phyloP scores from a whole-genome alignment of 805 yeast genomes.

The Candida nonsorbophila region DNA sequence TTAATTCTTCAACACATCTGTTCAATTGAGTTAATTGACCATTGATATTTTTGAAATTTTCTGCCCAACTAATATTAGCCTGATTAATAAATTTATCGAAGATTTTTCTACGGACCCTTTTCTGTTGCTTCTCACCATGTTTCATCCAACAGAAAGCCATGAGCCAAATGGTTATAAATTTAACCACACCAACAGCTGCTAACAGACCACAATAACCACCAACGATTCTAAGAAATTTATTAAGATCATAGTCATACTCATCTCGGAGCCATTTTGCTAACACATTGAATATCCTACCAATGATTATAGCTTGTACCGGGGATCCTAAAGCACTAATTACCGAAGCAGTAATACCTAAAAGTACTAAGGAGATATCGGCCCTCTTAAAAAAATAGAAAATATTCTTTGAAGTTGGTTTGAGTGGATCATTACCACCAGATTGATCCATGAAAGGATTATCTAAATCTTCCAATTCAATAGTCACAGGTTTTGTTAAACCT shows the following conservation, averaged over 20 bases:
- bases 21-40: slow-evolving; percentile 65
- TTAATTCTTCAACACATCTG: slow-evolving; percentile 68
- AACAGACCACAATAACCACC: slow-evolving; percentile 24
- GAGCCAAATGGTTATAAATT: slow-evolving; percentile 40
- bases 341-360: slow-evolving; percentile 32
- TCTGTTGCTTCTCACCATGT: slow-evolving; percentile 68
- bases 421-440: no score
- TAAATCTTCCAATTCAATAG: no score
- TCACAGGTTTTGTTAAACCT: slow-evolving; percentile 11
- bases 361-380: slow-evolving; percentile 10
- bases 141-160: slow-evolving; percentile 59
- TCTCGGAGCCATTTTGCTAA: slow-evolving; percentile 18
- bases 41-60: slow-evolving; percentile 44
- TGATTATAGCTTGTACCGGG: slow-evolving; percentile 56
- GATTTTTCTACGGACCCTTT: slow-evolving; percentile 46
- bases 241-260: slow-evolving; percentile 25
- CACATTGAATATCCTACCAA: slow-evolving; percentile 56
- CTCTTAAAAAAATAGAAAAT: slow-evolving; percentile 12
- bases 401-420: no score
- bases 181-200: slow-evolving; percentile 26
- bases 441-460: no score
- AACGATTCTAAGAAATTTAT: slow-evolving; percentile 15
- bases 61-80: slow-evolving; percentile 56
- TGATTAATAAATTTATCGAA: slow-evolving; percentile 41
- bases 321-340: slow-evolving; percentile 51